Base-by-base conservation (phyloP, 1,284 basidiomycete genomes). In the Fomitopsis pinicola region DNA sequence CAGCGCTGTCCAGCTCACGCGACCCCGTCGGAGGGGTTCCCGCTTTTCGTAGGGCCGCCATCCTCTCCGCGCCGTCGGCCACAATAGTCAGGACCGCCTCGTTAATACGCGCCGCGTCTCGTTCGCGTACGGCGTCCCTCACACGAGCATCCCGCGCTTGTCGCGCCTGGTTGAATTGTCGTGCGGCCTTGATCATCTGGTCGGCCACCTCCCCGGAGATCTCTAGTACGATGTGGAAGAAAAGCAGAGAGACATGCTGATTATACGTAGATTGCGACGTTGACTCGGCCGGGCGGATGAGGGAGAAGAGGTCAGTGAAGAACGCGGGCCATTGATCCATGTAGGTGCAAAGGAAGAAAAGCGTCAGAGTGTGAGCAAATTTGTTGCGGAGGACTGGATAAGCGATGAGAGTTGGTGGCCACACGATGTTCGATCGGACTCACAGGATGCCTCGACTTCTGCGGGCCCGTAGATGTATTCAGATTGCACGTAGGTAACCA, bases 361-460 rank as follows among this genome's bases (percentile, higher is more conserved):
- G 85, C 0, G 97, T 92, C 54, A 98, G 82, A n/a, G 95, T 97
- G 78, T 98, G 96, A 17, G 95, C 94, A 74, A 98, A 93, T 77
- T 99, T 99, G 83, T 99, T 99, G 72, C 95, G 88, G 62, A 97
- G 77, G 76, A 91, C 94, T 94, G 42, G 5, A 42, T 9, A 35
- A 12, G 46, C 19, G 58, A 52, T 65, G n/a, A 63, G 58, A 30
- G n/a, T 19, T 42, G 42, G 55, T 28, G 54, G 54, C 30, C 40
- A 55, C 36, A 42, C 40, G 12, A 28, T 2, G 4, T 53, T 10
- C 4, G 12, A 61, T 48, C 46, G 36, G 35, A 81, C 92, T 74
- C 72, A 92, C 92, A 95, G 55, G 86, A 71, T 57, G 89, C 85
- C 64, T 80, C 82, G 42, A 84, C 81, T 76, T 95, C 92, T 59